These are phyloP conservation scores for Insectozyma bohioensis DNA, from an alignment of 1,139 yeast species.

Conservation along the genomic window DNA sequence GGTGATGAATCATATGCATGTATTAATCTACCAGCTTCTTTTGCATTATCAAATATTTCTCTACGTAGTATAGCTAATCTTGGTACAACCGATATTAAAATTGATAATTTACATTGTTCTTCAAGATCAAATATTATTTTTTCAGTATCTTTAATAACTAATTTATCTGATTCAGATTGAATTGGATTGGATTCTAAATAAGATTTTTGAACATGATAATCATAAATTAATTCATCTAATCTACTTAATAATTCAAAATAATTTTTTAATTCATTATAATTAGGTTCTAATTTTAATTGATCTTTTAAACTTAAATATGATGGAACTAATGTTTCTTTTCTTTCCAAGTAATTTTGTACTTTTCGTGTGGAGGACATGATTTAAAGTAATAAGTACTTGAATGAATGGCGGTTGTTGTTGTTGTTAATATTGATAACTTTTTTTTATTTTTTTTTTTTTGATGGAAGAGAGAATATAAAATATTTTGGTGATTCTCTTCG, in stretches of 20 bases:
- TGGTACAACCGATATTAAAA: slow-evolving; percentile 21
- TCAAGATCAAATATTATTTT: slow-evolving; percentile 18
- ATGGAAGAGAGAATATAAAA: no score
- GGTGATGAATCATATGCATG: not conserved
- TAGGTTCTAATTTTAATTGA: slow-evolving; percentile 14
- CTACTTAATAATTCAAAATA: slow-evolving; percentile 20
- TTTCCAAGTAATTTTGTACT: slow-evolving; percentile 21
- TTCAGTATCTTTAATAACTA: slow-evolving; percentile 12
- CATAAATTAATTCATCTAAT: slow-evolving; percentile 26
- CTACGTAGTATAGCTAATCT: slow-evolving; percentile 28
- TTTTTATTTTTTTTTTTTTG: no score
- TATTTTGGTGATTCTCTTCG: no score
- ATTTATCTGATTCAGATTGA: slow-evolving; percentile 3
- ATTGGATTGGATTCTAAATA: slow-evolving; percentile 13
- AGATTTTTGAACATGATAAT: slow-evolving; percentile 20
- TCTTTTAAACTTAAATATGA: slow-evolving; percentile 19
- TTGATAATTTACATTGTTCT: slow-evolving; percentile 23
- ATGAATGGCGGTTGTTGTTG: not conserved
- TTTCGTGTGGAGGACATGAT: slow-evolving; percentile 16
- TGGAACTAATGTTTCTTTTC: slow-evolving; percentile 17
- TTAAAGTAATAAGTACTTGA: slow-evolving; percentile 2
- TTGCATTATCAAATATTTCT: slow-evolving; percentile 30
- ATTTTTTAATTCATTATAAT: slow-evolving; percentile 13
- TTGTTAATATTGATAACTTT: no score
- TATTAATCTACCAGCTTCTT: slow-evolving; percentile 29